phyloP scores from a whole-genome alignment of 116 monocot genomes.

The Zostera marina region DNA sequence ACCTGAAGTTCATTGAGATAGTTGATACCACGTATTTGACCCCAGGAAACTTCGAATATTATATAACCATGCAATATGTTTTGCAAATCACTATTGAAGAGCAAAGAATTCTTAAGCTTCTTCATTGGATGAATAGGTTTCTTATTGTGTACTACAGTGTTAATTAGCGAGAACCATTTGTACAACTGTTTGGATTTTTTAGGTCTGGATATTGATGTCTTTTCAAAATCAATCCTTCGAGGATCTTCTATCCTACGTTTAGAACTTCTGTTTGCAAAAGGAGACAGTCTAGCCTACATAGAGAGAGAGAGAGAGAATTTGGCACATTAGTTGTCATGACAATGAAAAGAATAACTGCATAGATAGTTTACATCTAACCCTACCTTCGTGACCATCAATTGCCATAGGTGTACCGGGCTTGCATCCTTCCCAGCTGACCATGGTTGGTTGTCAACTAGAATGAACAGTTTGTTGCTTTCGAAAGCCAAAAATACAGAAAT shows the following conservation, averaged over 20 bases:
- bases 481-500: conserved; percentile 59
- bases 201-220: conserved; percentile 13
- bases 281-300: conserved; percentile 83
- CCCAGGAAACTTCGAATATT: conserved; percentile 85
- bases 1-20: conserved; percentile 98
- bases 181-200: conserved; percentile 17
- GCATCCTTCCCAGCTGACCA: conserved; percentile 61
- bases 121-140: conserved; percentile 50
- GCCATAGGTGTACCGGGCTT: conserved; percentile 71
- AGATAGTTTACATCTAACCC: neutral
- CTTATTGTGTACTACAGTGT: conserved; percentile 44
- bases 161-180: conserved; percentile 66
- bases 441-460: conserved; percentile 83
- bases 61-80: conserved; percentile 78
- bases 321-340: neutral
- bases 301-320: conserved; percentile 3
- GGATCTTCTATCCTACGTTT: conserved; percentile 27
- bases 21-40: conserved; percentile 80
- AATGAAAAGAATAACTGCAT: neutral
- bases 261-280: conserved; percentile 75
- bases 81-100: conserved; percentile 67
- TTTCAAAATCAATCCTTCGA: conserved; percentile 23
- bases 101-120: conserved; percentile 62
- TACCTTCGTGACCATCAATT: conserved; percentile 98
- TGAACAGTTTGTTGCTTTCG: conserved; percentile 67